Evolutionary conservation across 2,329 filamentous ascomycete species (phyloP).

Genomic region (Aspergillus awamori): DNA sequence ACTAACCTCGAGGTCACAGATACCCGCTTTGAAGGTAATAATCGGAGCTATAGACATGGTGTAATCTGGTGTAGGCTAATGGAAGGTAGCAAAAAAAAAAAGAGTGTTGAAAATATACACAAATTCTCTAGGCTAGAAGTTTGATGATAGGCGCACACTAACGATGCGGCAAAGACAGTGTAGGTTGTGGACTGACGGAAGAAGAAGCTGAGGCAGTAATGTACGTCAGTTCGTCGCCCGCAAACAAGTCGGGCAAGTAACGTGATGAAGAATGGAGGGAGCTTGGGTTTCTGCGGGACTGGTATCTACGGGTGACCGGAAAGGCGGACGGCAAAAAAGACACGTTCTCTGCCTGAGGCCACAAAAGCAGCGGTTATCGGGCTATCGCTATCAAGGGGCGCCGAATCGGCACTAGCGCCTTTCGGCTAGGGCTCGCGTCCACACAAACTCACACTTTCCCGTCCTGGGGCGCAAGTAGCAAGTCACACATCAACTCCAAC

Average conservation of each 20-base stretch:
- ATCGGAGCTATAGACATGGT: conserved; percentile 81
- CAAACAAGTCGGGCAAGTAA: neutral
- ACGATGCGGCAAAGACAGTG: neutral
- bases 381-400: conserved; percentile 16
- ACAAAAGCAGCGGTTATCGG: conserved; percentile 11
- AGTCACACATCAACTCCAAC: conserved; percentile 46
- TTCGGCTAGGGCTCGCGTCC: conserved; percentile 49
- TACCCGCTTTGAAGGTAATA: conserved; percentile 95
- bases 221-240: conserved; percentile 12
- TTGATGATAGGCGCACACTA: neutral
- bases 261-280: conserved; percentile 9
- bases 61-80: conserved; percentile 11
- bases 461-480: conserved; percentile 41
- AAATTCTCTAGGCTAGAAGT: neutral
- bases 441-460: conserved; percentile 48
- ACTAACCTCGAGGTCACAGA: conserved; percentile 81
- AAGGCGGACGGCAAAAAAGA: neutral
- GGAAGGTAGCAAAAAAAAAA: conserved; percentile 7
- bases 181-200: neutral
- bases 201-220: conserved; percentile 10
- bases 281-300: conserved; percentile 13
- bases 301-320: conserved; percentile 11
- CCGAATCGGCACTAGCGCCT: conserved; percentile 42
- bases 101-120: neutral
- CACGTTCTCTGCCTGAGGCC: conserved; percentile 17